These are phyloP conservation scores for Tricholoma sp. DNA, from an alignment of 768 basidiomycete species.

Conservation along the genomic window DNA sequence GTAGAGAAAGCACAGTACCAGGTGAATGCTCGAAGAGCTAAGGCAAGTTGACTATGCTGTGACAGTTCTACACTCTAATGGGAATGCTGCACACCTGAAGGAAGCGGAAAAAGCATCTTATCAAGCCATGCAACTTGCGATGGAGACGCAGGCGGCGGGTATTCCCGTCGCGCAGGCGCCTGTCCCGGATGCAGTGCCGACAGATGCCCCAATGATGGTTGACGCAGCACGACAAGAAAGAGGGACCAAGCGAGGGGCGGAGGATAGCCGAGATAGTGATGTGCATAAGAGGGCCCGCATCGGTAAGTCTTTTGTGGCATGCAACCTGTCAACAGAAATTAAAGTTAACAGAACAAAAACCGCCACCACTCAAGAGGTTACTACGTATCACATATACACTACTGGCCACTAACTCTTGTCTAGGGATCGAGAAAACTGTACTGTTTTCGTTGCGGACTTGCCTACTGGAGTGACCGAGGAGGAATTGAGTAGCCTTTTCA, in stretches of 20 bases:
- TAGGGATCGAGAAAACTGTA: conserved; percentile 94
- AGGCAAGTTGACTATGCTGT: conserved; percentile 34
- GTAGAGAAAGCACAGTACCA: conserved; percentile 61
- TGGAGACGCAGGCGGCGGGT: conserved; percentile 33
- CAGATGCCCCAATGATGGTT: conserved; percentile 36
- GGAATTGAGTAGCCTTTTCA: conserved; percentile 71
- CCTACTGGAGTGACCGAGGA: conserved; percentile 51
- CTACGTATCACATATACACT: neutral
- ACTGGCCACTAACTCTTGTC: neutral
- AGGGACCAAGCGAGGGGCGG: conserved; percentile 59
- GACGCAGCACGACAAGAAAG: conserved; percentile 27
- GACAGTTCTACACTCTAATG: neutral
- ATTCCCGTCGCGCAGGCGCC: conserved; percentile 26
- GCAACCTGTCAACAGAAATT: neutral
- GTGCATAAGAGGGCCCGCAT: conserved; percentile 54
- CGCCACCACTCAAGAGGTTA: conserved; percentile 57
- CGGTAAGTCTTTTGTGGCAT: conserved; percentile 34
- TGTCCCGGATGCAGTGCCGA: conserved; percentile 13
- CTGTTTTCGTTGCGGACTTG: conserved; percentile 81
- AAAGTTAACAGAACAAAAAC: conserved; percentile 34
- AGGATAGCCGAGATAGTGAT: conserved; percentile 31
- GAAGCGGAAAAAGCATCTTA: conserved; percentile 58
- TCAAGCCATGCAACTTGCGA: conserved; percentile 41
- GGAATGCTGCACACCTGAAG: conserved; percentile 25
- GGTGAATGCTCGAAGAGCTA: conserved; percentile 57